phyloP scores from a whole-genome alignment of 2,329 filamentous ascomycete genomes.

The Cladosporium phlei region DNA sequence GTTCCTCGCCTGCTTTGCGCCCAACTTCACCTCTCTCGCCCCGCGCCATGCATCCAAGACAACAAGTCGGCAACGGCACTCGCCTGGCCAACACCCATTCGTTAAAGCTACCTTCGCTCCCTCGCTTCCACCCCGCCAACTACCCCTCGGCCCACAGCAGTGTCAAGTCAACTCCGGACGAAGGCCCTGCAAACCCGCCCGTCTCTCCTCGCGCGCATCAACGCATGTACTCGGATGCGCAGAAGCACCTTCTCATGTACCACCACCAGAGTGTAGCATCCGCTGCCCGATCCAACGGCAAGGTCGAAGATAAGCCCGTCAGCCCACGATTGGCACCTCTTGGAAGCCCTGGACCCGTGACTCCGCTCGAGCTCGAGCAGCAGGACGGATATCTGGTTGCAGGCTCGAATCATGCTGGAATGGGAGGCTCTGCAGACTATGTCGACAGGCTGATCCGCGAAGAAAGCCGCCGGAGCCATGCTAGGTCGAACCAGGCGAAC shows the following conservation, averaged over 20 bases:
- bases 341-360: slow-evolving; percentile 49
- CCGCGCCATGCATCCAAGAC: slow-evolving; percentile 24
- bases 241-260: slow-evolving; percentile 46
- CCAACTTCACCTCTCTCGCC: slow-evolving; percentile 32
- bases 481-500: slow-evolving; percentile 7
- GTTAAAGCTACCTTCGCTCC: slow-evolving; percentile 46
- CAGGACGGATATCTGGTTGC: slow-evolving; percentile 43
- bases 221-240: slow-evolving; percentile 44
- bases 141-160: slow-evolving; percentile 38
- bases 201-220: slow-evolving; percentile 40
- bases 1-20: slow-evolving; percentile 29
- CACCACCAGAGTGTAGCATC: slow-evolving; percentile 40
- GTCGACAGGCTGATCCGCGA: slow-evolving; percentile 46
- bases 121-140: slow-evolving; percentile 51
- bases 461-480: slow-evolving; percentile 34
- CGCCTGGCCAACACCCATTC: slow-evolving; percentile 34
- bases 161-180: slow-evolving; percentile 33
- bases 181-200: slow-evolving; percentile 40
- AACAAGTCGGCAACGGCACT: slow-evolving; percentile 30
- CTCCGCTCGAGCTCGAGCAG: slow-evolving; percentile 48
- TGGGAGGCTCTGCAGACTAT: slow-evolving; percentile 33
- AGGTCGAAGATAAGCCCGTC: slow-evolving; percentile 34
- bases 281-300: slow-evolving; percentile 20
- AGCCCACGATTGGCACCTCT: slow-evolving; percentile 47
- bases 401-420: slow-evolving; percentile 31